phyloP scores from a whole-genome alignment of 139 green algal species.

The Tetradesmus obliquus region DNA sequence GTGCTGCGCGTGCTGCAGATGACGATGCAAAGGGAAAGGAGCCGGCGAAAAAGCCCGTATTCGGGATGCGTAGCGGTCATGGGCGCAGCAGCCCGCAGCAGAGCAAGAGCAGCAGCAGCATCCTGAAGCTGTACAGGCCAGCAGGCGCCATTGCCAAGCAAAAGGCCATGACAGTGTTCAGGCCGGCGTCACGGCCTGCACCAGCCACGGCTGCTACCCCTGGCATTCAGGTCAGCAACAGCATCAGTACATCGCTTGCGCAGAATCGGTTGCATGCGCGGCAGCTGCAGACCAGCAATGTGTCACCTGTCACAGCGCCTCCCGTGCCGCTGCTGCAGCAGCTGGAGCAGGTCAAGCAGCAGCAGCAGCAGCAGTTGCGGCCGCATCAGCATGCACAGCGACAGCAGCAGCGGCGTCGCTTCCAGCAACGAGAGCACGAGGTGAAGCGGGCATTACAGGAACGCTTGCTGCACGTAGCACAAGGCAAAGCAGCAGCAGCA shows the following conservation, averaged over 20 bases:
- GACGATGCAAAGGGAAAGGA: not conserved
- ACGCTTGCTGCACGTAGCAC: too few relatives aligned
- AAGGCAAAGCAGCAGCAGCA: too few relatives aligned
- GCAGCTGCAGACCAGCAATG: not conserved
- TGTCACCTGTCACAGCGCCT: too few relatives aligned
- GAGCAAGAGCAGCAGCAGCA: not conserved
- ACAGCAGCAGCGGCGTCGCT: not conserved
- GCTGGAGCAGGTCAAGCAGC: not conserved
- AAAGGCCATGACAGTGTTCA: not conserved
- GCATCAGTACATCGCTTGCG: not conserved
- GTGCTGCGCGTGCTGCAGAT: not conserved
- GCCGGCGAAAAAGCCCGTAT: not conserved
- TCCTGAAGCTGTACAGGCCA: not conserved
- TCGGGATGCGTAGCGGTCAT: not conserved
- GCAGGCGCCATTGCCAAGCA: not conserved
- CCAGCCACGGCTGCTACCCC: not conserved
- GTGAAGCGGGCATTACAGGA: too few relatives aligned
- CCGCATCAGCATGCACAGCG: not conserved
- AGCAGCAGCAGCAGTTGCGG: not conserved
- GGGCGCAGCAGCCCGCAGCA: not conserved
- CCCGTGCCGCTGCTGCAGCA: not conserved
- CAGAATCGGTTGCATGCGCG: not conserved
- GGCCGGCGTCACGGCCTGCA: not conserved
- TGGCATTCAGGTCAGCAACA: not conserved
- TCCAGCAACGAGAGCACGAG: too few relatives aligned